Base-by-base conservation (phyloP, 1,284 basidiomycete genomes). In the Ceratobasidium sp. region DNA sequence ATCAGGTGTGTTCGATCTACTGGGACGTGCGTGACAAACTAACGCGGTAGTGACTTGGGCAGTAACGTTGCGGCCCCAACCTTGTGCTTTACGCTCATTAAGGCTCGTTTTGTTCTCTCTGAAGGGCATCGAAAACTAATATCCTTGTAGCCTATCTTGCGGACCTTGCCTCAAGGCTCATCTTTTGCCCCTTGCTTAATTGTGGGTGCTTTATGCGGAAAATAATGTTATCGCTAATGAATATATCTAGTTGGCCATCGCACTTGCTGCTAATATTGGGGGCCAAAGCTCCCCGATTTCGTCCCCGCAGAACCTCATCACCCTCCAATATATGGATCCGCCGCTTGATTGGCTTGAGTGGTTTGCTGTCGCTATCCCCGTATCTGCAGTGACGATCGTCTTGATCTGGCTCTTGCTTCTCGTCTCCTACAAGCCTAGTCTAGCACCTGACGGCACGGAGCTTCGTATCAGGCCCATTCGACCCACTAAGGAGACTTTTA, bases 31-130 rank as follows among this genome's bases (percentile, higher is more conserved):
- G 28, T 6, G 36, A 28, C 44, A n/a, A 21, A 18, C 33, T 30
- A 40, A 28, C 38, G n/a, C 14, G 74, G 75, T 73, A 59, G 59
- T 30, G 21, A 48, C 14, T 40, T 33, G 21, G 6, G 36, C 72
- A 94, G 92, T 79, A 98, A 99, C 79, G 96, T 99, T 16, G 96
- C 96, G 0, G 96, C 96, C 7, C 97, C 97, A 14, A 98, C 96
- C 0, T 84, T 99, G 14, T 98, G 96, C 83, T 99, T 98, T 80
- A 95, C 95, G n/a, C 84, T 99, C 73, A 96, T 98, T 79, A 89
- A 91, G 78, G 93, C 94, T 79, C 71, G 87, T 83, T 30, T 18
- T 49, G 38, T 58, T 38, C 54, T 36, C 8, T 11, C 51, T 25
- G 25, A 49, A 21, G 30, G 11, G 16, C 16, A 11, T 14, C 5